These are phyloP conservation scores for Galerina marginata DNA, from an alignment of 768 basidiomycete species.

Conservation along the genomic window DNA sequence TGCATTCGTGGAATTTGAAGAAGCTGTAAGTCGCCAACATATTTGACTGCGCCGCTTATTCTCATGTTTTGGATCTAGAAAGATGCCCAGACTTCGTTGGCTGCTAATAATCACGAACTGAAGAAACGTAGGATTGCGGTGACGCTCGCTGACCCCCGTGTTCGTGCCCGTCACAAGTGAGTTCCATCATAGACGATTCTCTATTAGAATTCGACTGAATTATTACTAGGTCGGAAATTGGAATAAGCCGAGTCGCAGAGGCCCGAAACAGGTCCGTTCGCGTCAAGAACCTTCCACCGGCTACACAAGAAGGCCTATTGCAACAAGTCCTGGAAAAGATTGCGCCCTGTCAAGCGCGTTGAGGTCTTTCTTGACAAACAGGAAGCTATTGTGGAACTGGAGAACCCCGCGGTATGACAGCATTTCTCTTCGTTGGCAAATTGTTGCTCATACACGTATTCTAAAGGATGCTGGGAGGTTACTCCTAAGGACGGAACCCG, in stretches of 20 bases:
- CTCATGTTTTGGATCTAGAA: conserved; percentile 46
- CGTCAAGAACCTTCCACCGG: conserved; percentile 73
- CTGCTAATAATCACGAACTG: conserved; percentile 85
- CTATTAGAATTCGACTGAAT: neutral
- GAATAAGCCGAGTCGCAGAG: conserved; percentile 60
- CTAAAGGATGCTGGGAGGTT: conserved; percentile 83
- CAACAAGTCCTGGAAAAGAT: conserved; percentile 90
- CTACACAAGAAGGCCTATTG: conserved; percentile 87
- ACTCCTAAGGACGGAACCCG: conserved; percentile 71
- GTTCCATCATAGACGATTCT: conserved; percentile 18
- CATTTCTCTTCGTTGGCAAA: neutral
- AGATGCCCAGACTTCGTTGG: conserved; percentile 71
- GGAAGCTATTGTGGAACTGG: conserved; percentile 70
- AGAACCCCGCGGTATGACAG: conserved; percentile 63
- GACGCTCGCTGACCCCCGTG: conserved; percentile 80
- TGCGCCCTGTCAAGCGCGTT: conserved; percentile 68
- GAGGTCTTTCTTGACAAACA: conserved; percentile 69
- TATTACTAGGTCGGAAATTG: conserved; percentile 51
- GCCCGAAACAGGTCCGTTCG: conserved; percentile 74
- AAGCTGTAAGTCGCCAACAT: conserved; percentile 57
- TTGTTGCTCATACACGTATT: neutral
- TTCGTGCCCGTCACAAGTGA: conserved; percentile 58
- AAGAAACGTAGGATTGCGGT: conserved; percentile 92
- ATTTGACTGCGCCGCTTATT: neutral
- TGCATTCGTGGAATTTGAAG: conserved; percentile 91